A percentile compares a stretch with the other conserved stretches of the same genome.
These are phyloP conservation scores for Ceratobasidium sp. DNA, from an alignment of 1,284 basidiomycete species.

Conservation along the genomic window DNA sequence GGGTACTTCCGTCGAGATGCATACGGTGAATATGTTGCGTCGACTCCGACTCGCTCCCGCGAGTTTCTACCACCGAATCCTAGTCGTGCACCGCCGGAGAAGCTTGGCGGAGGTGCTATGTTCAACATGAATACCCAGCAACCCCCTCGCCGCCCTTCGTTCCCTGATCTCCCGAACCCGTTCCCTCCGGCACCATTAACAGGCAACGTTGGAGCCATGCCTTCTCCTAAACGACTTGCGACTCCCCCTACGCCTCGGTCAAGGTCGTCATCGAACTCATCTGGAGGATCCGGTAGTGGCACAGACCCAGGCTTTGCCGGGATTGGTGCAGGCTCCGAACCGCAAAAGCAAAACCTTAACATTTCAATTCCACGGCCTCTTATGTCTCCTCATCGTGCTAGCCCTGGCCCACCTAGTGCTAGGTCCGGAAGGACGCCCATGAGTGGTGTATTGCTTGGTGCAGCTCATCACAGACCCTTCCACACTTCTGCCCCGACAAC, in stretches of 20 bases:
- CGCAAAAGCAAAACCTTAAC: neutral
- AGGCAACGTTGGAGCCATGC: neutral
- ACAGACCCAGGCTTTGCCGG: constrained; percentile 24
- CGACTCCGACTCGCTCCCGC: constrained; percentile 8
- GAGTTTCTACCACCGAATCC: neutral
- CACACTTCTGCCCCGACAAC: neutral
- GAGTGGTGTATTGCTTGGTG: neutral
- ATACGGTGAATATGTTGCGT: constrained; percentile 28
- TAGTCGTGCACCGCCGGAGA: neutral
- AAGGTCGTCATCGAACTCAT: constrained; percentile 18
- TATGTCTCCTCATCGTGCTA: neutral
- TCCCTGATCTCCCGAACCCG: constrained; percentile 26
- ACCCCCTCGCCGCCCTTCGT: constrained; percentile 13
- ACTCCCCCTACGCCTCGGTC: neutral
- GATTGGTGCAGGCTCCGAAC: constrained; percentile 8
- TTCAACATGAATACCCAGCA: constrained; percentile 8
- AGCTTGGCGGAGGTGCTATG: neutral
- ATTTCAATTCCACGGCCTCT: neutral
- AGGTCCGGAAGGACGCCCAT: neutral
- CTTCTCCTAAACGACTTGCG: neutral
- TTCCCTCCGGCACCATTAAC: neutral
- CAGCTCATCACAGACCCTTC: neutral
- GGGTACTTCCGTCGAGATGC: constrained; percentile 37
- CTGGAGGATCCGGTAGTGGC: neutral
- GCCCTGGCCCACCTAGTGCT: neutral